Evolutionary conservation across 2,329 filamentous ascomycete species (phyloP), one percentile per base, ranked within the genome.

Genomic region (Zymoseptoria pseudotritici): DNA sequence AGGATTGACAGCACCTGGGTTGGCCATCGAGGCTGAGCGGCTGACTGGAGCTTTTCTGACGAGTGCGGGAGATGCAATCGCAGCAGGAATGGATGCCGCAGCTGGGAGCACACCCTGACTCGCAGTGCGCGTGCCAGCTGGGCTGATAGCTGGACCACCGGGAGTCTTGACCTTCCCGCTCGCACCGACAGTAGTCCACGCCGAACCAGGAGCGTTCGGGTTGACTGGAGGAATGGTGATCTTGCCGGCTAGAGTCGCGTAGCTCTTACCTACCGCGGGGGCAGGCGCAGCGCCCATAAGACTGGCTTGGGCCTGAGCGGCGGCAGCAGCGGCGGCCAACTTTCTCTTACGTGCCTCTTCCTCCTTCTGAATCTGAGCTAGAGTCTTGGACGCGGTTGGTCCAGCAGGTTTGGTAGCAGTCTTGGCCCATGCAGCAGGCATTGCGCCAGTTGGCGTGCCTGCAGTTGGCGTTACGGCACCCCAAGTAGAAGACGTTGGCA

Each of bases 321-420:
- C 73, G 4, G 77, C 76, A 7, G 80, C 79, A 36, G 79, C 78
- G 7, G 79, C 79, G 42, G 79, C 80, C 51, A 85, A 83, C 73
- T 88, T 90, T 69, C 88, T 86, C 81, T 99, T 99, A 65, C 90
- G 87, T 19, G 83, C 82, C 72, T 97, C 94, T 71, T 99, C 94
- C 76, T 99, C 94, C 64, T 92, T 92, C 74, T 97, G 94, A 61
- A 99, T 97, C 67, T 97, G 93, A 22, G 91, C 90, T 52, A 97
- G 80, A 0, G 91, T 96, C 83, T 97, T 97, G 80, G 95, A 94
- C 10, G 77, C 78, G 73, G 69, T 52, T 29, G 75, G 73, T 49
- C 75, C 72, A 50, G 75, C 71, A 46, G 79, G 72, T 69, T 83
- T 87, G 58, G 73, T 78, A 60, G 78, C 75, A 2, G 86, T 84